A percentile compares a stretch with the other conserved stretches of the same genome.
phyloP scores from a whole-genome alignment of 192 early-diverging fungal genomes.

The Coemansia interrupta region DNA sequence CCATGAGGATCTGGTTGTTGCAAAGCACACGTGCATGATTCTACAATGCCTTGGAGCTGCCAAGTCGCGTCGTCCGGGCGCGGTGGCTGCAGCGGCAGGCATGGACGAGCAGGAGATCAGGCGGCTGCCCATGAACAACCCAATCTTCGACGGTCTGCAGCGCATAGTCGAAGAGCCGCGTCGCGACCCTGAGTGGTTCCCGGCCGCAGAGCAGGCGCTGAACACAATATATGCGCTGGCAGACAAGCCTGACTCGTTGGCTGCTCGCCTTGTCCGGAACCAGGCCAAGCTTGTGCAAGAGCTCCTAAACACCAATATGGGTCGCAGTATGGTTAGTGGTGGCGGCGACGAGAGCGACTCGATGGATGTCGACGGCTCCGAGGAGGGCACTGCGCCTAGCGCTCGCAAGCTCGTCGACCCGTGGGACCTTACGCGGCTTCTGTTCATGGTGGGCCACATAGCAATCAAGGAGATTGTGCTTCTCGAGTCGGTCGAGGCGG shows the following conservation, averaged over 20 bases:
- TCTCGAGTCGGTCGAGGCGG: slow-evolving; percentile 88
- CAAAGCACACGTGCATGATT: slow-evolving; percentile 89
- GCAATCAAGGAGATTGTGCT: slow-evolving; percentile 96
- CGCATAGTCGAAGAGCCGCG: slow-evolving; percentile 50
- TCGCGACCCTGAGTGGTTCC: slow-evolving; percentile 67
- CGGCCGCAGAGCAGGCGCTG: slow-evolving; percentile 87
- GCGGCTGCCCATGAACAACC: slow-evolving; percentile 58
- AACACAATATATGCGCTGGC: slow-evolving; percentile 87
- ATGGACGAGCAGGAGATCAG: slow-evolving; percentile 32
- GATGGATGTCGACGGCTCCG: slow-evolving; percentile 18
- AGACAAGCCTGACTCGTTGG: slow-evolving; percentile 86
- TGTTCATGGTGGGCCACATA: slow-evolving; percentile 92
- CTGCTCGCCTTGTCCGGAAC: slow-evolving; percentile 69
- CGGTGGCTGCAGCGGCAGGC: slow-evolving; percentile 6
- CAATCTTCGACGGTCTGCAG: slow-evolving; percentile 57
- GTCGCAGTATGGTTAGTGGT: slow-evolving; percentile 19
- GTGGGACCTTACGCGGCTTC: slow-evolving; percentile 78
- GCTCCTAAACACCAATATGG: slow-evolving; percentile 24
- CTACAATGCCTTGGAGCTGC: slow-evolving; percentile 71
- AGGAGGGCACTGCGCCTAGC: neutral
- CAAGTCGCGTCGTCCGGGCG: slow-evolving; percentile 24
- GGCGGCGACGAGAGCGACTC: slow-evolving; percentile 34
- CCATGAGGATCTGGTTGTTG: slow-evolving; percentile 74
- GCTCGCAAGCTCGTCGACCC: slow-evolving; percentile 46
- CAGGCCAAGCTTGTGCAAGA: slow-evolving; percentile 66